Evolutionary conservation across 2,329 filamentous ascomycete species (phyloP).

Genomic region (Bipolaris gigantea): DNA sequence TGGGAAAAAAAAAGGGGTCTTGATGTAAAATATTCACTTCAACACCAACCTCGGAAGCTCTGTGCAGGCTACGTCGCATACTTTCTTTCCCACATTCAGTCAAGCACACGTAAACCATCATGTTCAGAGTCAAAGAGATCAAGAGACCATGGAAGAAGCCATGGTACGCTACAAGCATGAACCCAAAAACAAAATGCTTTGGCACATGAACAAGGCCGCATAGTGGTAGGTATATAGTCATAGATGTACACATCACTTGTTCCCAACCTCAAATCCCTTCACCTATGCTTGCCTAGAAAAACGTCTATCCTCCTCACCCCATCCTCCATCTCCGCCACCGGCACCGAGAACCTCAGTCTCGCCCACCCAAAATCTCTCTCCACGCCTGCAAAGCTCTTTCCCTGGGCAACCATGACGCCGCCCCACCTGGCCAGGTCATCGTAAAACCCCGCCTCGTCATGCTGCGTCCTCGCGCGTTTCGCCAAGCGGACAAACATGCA

Average conservation of each 20-base stretch:
- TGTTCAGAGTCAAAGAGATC: not conserved
- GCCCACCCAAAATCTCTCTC: slow-evolving; percentile 37
- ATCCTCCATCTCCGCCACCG: slow-evolving; percentile 15
- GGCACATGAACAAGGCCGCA: not conserved
- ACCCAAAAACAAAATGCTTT: not conserved
- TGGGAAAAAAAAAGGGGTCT: not conserved
- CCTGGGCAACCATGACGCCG: slow-evolving; percentile 22
- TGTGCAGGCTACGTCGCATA: not conserved
- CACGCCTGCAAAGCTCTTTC: slow-evolving; percentile 25
- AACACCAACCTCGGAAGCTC: not conserved
- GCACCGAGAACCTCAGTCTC: slow-evolving; percentile 31
- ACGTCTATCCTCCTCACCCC: not conserved
- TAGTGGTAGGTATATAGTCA: too few relatives aligned
- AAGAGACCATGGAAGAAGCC: not conserved
- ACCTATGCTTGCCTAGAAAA: slow-evolving; percentile 13
- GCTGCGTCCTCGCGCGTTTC: slow-evolving; percentile 12
- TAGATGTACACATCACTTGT: not conserved
- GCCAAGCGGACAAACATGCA: slow-evolving; percentile 32
- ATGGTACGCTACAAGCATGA: not conserved
- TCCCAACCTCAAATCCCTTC: not conserved
- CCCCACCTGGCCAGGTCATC: slow-evolving; percentile 13
- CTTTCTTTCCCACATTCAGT: too few relatives aligned
- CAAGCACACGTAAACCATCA: too few relatives aligned
- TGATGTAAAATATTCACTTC: not conserved
- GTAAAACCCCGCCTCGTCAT: slow-evolving; percentile 27